Evolutionary conservation across 208 protist species (phyloP).

Genomic region (Trichomonas tenax): DNA sequence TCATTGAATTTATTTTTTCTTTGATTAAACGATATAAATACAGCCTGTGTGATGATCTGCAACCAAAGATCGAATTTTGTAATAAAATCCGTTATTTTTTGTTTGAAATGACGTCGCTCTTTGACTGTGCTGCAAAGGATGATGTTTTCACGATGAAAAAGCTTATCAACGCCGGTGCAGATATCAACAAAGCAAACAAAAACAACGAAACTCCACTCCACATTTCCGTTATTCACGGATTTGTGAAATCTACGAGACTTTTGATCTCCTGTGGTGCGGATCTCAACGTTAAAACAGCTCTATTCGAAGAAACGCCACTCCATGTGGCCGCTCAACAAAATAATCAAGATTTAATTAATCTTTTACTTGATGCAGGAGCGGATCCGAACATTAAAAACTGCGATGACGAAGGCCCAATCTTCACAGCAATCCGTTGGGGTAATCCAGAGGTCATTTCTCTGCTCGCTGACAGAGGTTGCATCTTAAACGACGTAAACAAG

Average conservation of each 20-base stretch:
- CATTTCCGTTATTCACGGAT: background rate
- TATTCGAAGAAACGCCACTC: background rate
- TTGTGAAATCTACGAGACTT: background rate
- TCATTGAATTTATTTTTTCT: no score
- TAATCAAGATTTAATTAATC: background rate
- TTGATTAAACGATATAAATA: no score
- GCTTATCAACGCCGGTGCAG: background rate
- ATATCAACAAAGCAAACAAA: background rate
- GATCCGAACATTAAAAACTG: background rate
- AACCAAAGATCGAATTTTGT: no score
- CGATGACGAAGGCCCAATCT: conserved; percentile 12
- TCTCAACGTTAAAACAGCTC: background rate
- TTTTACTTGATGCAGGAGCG: background rate
- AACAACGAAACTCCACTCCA: conserved; percentile 5
- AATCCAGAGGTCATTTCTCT: background rate
- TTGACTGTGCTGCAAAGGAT: background rate
- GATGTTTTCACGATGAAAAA: background rate
- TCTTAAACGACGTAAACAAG: background rate
- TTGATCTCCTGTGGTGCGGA: background rate
- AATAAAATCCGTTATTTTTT: background rate
- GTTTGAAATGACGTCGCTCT: background rate
- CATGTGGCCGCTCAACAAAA: background rate
- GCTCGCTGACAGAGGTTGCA: background rate
- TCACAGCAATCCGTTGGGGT: background rate
- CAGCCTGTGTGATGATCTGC: no score